Evolutionary conservation across 2,329 filamentous ascomycete genomes (phyloP), one percentile per base, ranked within the genome.

Genomic region (Exophiala aquamarina): DNA sequence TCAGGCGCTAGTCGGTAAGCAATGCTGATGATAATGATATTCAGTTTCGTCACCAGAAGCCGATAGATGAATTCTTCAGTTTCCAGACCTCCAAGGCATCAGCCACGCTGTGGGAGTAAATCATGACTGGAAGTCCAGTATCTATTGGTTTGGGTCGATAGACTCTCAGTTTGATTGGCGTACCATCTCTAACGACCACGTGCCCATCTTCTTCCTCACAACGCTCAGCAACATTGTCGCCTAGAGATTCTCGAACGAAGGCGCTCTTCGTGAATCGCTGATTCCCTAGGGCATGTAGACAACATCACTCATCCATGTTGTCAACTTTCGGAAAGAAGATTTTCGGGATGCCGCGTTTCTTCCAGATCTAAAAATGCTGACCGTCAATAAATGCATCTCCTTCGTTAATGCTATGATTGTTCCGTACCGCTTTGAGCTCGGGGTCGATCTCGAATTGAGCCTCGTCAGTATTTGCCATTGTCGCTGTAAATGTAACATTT

Each of bases 1-100:
- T 55, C 56, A 13, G 56, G 56, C n/a, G 52, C 47, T 13, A 58
- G 45, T 4, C 54, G 52, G 29, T 57, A 57, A 35, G 36, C 56
- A 23, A 57, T 46, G 35, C 44, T 54, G 37, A 57, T 42, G 17
- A 55, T 37, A 14, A 57, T 36, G 6, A 54, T 54, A 11, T 41
- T 40, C 28, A 47, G 26, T 34, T 40, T 54, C 21, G 43, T 40
- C 17, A 42, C 47, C 11, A 50, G 35, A 13, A 54, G 35, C 19
- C 32, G 50, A 17, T 47, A 50, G 34, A 47, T 34, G 36, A 54
- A 54, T 23, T 47, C 47, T 20, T 54, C 50, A 3, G 47, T 54
- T 26, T 54, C 47, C 14, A 48, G 47, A 23, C 39, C 43, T 6
- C 50, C 50, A 42, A 50, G 31, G 32, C 47, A 50, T 39, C 42